Evolutionary conservation across 2,329 filamentous ascomycete species (phyloP), one percentile per base, ranked within the genome.

Genomic region (Helicocarpus griseus): DNA sequence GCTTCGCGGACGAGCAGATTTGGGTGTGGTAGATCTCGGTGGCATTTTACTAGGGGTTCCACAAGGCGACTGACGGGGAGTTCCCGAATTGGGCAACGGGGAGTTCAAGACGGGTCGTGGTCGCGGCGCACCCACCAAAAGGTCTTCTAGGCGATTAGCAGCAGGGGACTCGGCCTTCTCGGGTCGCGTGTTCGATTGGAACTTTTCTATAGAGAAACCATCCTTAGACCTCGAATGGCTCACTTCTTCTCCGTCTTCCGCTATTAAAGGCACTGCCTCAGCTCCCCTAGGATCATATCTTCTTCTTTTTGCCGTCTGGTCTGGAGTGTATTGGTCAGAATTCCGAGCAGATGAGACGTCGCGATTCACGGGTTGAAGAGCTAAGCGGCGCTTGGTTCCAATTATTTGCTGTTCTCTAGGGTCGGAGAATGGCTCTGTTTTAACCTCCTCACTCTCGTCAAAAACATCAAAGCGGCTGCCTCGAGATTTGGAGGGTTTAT

Each of bases 201-300:
- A 21, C 19, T 28, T 17, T 13, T 22, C 8, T 17, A 21, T n/a
- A 47, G 5, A 5, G 5, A 29, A 22, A 31, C 13, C 1, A 13
- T 4, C n/a, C 33, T 47, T 36, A 14, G 28, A 6, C 19, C 13
- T 45, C 31, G 8, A 9, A 33, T 21, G 21, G 39, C 33, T 29
- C 6, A n/a, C 14, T 19, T 48, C 29, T 17, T 71, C 71, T 1
- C 76, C 75, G 57, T 80, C 77, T 54, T 81, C 77, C 2, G 76
- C 70, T 31, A 80, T 57, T 5, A 60, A 61, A 24, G 68, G 66
- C 55, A 79, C 70, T 5, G 68, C 69, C n/a, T 63, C 61, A 7
- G 59, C 62, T 58, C 58, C 52, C 52, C 53, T 58, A 53, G 48
- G 54, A 6, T 38, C 58, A 61, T 44, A 62, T 61, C 55, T 75